Evolutionary conservation across 129 eudicot species (phyloP).

Genomic region (Centaurea solstitialis): DNA sequence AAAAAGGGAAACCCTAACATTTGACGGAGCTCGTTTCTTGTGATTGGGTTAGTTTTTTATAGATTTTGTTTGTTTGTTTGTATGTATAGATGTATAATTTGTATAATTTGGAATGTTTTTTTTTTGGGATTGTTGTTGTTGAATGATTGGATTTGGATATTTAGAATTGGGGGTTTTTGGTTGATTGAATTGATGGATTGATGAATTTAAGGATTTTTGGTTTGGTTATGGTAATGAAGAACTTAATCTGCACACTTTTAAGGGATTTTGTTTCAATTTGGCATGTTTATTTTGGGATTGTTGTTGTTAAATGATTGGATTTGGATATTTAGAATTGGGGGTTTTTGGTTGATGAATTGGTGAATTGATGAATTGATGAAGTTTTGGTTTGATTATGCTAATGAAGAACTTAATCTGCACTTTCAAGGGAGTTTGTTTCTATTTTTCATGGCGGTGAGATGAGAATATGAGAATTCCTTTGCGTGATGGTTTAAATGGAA

Average conservation of each 20-base stretch:
- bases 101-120: too few species aligned
- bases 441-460: background rate
- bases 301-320: background rate
- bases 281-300: background rate
- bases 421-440: background rate
- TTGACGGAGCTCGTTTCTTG: conserved; percentile 10
- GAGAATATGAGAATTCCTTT: conserved; percentile 17
- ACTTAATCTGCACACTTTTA: background rate
- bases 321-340: conserved; percentile 16
- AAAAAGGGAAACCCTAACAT: conserved; percentile 16
- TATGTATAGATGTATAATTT: conserved; percentile 3
- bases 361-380: background rate
- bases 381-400: background rate
- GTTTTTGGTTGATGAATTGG: background rate
- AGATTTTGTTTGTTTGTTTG: background rate
- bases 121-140: background rate
- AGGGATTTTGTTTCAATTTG: background rate
- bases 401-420: background rate
- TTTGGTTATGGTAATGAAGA: background rate
- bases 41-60: conserved; percentile 22
- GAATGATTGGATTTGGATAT: conserved; percentile 16
- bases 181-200: conserved; percentile 1
- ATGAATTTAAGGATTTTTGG: too few species aligned
- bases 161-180: background rate
- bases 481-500: conserved; percentile 13